Evolutionary conservation across 176 grass and related monocot genomes (phyloP).

Genomic region (Rhynchospora pubera): DNA sequence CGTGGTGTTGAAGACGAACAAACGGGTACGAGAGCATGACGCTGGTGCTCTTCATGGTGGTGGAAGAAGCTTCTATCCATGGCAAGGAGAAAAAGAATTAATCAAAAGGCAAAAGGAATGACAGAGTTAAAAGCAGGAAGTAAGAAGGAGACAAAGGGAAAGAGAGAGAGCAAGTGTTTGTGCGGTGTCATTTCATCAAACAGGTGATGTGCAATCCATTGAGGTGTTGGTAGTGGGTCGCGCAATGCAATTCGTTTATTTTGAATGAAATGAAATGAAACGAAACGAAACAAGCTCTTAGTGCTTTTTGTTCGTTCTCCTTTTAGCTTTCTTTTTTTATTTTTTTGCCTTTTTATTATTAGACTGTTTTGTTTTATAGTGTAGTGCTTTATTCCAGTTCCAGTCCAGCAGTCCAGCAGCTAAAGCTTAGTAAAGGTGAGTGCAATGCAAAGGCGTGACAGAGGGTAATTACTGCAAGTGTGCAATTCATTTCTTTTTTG

Average conservation of each 20-base stretch:
- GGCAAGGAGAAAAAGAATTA: background rate
- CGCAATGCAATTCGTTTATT: conserved; percentile 1
- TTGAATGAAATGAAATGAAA: background rate
- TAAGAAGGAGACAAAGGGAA: background rate
- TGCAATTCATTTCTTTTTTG: background rate
- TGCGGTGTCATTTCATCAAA: conserved; percentile 25
- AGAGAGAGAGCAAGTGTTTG: conserved; percentile 4
- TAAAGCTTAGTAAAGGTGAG: conserved; percentile 6
- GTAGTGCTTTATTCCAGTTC: conserved; percentile 21
- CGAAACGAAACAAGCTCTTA: background rate
- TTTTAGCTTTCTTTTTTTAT: background rate
- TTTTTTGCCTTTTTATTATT: background rate
- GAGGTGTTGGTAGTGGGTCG: background rate
- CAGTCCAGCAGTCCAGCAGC: conserved; percentile 15
- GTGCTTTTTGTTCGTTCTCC: conserved; percentile 15
- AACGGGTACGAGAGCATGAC: conserved; percentile 14
- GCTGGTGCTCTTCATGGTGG: conserved; percentile 10
- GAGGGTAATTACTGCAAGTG: conserved; percentile 1
- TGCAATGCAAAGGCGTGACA: conserved; percentile 1
- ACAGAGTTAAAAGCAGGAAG: conserved; percentile 4
- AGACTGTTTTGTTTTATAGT: conserved; percentile 3
- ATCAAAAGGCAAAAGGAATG: background rate
- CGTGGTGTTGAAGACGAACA: background rate
- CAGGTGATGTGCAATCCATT: conserved; percentile 26
- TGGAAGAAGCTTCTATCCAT: conserved; percentile 24